Conservation (phyloP, 75 land plant genomes). For the Sequoiadendron giganteum region DNA sequence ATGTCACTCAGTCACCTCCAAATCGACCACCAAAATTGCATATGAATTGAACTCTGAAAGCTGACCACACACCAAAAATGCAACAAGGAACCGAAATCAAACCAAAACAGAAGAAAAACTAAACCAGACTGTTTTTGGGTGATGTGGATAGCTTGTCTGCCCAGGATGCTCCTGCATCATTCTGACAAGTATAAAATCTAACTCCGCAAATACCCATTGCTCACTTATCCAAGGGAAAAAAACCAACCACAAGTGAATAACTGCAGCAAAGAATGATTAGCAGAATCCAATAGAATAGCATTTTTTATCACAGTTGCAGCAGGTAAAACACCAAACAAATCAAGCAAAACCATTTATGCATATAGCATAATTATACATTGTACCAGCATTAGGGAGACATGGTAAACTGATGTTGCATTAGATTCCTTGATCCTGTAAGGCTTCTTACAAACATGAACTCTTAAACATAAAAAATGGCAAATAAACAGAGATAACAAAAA, state of each 20-base stretch:
- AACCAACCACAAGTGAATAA: neutral
- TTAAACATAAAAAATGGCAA: neutral
- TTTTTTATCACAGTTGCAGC: neutral
- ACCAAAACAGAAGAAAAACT: too few species aligned
- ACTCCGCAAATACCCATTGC: too few species aligned
- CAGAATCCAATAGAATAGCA: neutral
- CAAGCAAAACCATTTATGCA: neutral
- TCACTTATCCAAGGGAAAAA: neutral
- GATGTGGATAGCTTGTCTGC: too few species aligned
- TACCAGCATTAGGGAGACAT: neutral
- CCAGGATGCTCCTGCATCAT: too few species aligned
- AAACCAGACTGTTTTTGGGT: too few species aligned
- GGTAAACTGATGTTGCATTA: neutral
- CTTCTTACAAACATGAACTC: neutral
- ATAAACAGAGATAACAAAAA: constrained; percentile 7
- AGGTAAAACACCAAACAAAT: neutral
- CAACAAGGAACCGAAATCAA: too few species aligned
- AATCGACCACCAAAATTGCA: too few species aligned
- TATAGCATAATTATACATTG: neutral
- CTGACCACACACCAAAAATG: too few species aligned
- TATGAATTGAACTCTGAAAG: too few species aligned
- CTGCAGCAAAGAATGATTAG: neutral
- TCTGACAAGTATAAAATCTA: too few species aligned
- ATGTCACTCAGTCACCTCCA: too few species aligned
- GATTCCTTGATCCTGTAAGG: neutral